Conservation (phyloP, 805 yeast species). For the Candida taoyuanica region DNA sequence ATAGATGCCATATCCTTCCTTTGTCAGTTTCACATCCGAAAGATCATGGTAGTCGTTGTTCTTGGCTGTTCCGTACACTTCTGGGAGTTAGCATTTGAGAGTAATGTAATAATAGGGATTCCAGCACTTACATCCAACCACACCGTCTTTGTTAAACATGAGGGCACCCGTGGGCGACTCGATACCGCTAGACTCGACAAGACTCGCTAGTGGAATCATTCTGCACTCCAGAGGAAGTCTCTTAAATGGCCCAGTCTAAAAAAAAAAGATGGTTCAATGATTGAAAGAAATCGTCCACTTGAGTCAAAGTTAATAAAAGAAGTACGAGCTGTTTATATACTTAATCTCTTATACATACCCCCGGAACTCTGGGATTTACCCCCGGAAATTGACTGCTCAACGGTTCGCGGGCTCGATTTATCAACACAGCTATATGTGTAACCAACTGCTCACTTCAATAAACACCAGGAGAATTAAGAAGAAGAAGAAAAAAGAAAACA, state of each 20-base stretch:
- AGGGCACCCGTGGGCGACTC: constrained; percentile 15
- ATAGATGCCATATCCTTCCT: constrained; percentile 18
- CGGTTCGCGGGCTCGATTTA: too few species aligned
- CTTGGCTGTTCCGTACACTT: constrained; percentile 15
- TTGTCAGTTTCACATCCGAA: constrained; percentile 14
- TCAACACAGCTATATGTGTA: too few species aligned
- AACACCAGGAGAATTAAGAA: too few species aligned
- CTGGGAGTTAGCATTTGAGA: not conserved
- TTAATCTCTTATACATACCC: not conserved
- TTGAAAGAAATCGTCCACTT: too few species aligned
- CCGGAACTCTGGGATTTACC: not conserved
- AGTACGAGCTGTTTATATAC: not conserved
- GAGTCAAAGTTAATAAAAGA: too few species aligned
- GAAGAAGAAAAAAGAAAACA: too few species aligned
- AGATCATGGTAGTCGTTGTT: constrained; percentile 10
- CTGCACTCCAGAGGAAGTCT: too few species aligned
- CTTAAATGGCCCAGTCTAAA: not conserved
- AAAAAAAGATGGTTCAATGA: too few species aligned
- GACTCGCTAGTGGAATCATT: too few species aligned
- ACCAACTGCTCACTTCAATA: too few species aligned
- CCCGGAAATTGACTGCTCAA: not conserved
- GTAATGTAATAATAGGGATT: not conserved
- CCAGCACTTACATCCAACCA: constrained; percentile 14
- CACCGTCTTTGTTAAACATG: constrained; percentile 15
- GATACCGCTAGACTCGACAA: constrained; percentile 13